Conservation (phyloP, 495 filamentous ascomycete genomes). For the Pseudevernia furfuracea region DNA sequence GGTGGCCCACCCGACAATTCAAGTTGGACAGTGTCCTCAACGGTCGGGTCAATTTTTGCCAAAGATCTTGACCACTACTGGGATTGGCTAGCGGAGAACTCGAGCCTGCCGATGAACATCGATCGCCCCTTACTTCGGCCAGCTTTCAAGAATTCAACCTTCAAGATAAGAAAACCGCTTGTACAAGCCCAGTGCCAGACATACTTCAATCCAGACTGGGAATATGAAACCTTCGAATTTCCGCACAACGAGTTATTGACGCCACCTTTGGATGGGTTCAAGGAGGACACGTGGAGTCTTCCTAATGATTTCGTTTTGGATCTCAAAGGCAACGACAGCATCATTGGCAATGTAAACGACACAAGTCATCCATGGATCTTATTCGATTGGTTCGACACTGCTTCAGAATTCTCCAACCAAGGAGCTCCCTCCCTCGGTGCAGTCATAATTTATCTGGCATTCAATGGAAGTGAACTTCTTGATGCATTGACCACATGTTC, state of each 20-base stretch:
- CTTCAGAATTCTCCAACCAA: conserved; percentile 12
- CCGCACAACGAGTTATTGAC: conserved; percentile 18
- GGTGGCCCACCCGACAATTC: conserved; percentile 15
- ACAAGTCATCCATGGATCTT: not conserved
- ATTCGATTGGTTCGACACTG: conserved; percentile 18
- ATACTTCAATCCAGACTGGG: conserved; percentile 14
- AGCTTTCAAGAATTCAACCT: conserved; percentile 10
- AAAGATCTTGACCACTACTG: conserved; percentile 17
- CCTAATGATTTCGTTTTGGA: conserved; percentile 12
- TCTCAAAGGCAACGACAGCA: conserved; percentile 9
- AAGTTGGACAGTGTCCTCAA: conserved; percentile 19
- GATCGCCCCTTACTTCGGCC: conserved; percentile 17
- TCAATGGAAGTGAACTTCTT: not conserved
- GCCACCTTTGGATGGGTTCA: conserved; percentile 14
- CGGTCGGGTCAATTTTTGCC: conserved; percentile 9
- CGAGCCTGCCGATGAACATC: conserved; percentile 4
- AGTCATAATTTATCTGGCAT: conserved; percentile 3
- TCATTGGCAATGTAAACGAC: conserved; percentile 1
- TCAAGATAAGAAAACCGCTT: conserved; percentile 12
- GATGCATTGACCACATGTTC: conserved; percentile 14
- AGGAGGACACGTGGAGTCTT: conserved; percentile 13
- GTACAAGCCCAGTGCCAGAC: conserved; percentile 19
- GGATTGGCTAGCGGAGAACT: conserved; percentile 21
- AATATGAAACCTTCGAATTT: conserved; percentile 9
- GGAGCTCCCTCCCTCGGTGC: conserved; percentile 18